Evolutionary conservation across 2,329 filamentous ascomycete genomes (phyloP).

Genomic region (Diaporthe aspalathi): DNA sequence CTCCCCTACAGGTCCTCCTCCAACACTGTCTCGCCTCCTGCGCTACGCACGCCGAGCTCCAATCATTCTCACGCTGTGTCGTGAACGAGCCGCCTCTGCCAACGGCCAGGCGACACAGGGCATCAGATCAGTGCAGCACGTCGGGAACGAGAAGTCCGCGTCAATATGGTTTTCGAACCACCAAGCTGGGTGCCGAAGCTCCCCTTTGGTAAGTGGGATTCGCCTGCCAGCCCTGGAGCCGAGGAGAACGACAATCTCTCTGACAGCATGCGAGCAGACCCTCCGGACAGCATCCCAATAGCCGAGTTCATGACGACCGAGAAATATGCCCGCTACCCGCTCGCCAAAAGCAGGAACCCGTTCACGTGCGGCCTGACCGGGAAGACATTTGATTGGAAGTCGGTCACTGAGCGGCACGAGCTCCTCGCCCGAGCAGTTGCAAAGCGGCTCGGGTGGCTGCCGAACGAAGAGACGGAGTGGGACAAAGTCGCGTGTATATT

Average conservation of each 20-base stretch:
- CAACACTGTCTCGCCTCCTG: neutral
- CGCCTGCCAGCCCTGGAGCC: neutral
- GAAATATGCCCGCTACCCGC: slow-evolving; percentile 72
- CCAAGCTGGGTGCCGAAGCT: slow-evolving; percentile 72
- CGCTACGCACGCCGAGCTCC: neutral
- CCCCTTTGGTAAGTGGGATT: slow-evolving; percentile 59
- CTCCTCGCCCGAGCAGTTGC: slow-evolving; percentile 74
- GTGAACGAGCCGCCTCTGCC: neutral
- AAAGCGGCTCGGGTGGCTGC: slow-evolving; percentile 77
- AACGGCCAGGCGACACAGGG: neutral
- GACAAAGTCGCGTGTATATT: slow-evolving; percentile 84
- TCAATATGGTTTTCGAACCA: slow-evolving; percentile 67
- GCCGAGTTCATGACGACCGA: slow-evolving; percentile 83
- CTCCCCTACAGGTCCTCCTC: neutral
- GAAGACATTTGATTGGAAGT: slow-evolving; percentile 70
- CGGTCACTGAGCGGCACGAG: slow-evolving; percentile 75
- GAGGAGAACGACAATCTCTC: slow-evolving; percentile 13
- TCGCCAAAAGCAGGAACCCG: slow-evolving; percentile 73
- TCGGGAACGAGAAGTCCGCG: neutral
- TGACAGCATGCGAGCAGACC: slow-evolving; percentile 51
- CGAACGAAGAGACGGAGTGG: slow-evolving; percentile 80
- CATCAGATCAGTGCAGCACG: neutral
- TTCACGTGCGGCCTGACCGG: slow-evolving; percentile 83
- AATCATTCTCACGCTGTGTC: neutral
- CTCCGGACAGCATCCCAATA: slow-evolving; percentile 80